phyloP scores from a whole-genome alignment of 345 rosid species.

The Salix viminalis region DNA sequence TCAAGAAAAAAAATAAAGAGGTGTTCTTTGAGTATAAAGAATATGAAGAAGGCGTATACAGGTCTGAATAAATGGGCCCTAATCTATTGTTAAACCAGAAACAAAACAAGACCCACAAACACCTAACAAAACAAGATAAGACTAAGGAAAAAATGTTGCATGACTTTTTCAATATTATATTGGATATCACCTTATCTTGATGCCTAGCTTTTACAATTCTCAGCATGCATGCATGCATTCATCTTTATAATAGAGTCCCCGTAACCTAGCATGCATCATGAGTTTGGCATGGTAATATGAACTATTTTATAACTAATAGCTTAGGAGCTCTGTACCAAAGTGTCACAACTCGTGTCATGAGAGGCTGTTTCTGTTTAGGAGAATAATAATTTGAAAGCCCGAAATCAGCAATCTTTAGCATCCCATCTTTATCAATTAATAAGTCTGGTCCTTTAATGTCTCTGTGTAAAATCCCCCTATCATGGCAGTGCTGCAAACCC shows the following conservation, averaged over 20 bases:
- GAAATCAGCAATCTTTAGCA: conserved; percentile 58
- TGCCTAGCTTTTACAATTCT: neutral
- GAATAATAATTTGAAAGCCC: conserved; percentile 53
- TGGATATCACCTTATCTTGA: too few relatives aligned
- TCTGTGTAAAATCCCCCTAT: conserved; percentile 73
- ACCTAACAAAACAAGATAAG: too few relatives aligned
- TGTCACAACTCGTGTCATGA: conserved; percentile 57
- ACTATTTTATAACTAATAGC: conserved; percentile 21
- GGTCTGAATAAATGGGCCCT: too few relatives aligned
- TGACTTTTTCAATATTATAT: too few relatives aligned
- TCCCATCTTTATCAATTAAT: conserved; percentile 36
- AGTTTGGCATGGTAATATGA: neutral
- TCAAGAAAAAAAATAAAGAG: too few relatives aligned
- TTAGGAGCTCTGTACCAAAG: conserved; percentile 71
- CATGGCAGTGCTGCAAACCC: conserved; percentile 83
- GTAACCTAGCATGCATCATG: neutral
- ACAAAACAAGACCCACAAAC: too few relatives aligned
- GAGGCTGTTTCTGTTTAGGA: conserved; percentile 36
- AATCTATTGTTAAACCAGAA: too few relatives aligned
- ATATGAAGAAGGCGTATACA: too few relatives aligned
- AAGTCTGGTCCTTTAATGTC: conserved; percentile 47
- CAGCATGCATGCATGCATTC: too few relatives aligned
- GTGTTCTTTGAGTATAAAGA: too few relatives aligned
- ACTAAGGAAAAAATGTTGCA: too few relatives aligned
- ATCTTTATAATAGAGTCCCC: neutral